Base-by-base conservation (phyloP, 129 eudicot species). In the Arctium minus region DNA sequence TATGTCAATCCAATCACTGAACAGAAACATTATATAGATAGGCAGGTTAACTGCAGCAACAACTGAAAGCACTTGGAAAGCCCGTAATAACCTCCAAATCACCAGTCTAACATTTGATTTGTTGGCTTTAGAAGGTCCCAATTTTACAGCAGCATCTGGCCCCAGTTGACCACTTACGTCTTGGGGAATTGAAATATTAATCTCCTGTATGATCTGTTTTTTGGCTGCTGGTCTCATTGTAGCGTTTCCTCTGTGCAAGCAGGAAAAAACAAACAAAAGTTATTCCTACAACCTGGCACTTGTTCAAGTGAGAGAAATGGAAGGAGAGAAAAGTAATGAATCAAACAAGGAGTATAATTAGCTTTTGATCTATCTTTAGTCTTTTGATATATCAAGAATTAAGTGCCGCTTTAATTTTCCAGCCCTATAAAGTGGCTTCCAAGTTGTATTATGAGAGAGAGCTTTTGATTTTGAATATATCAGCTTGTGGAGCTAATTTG, bases 1-100 rank as follows among this genome's bases (percentile, higher is more conserved):
- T 88, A 91, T 89, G 72, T 91, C 99, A 37, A 90, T 87, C 99
- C 99, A 93, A 75, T 91, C 99, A 82, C 89, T 92, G 88, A 96
- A 96, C 38, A 93, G 75, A 85, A 96, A 75, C 87, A 93, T 86
- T 90, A 96, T 91, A 65, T 96, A 96, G 68, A 96, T 82, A 65
- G 99, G 99, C 75, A 93, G 76, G 75, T 96, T 96, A 72, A 96
- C 82, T 29, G 92, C 91, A 78, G 99, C 99, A 71, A 96, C 89
- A 35, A 88, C 90, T 12, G 87, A 81, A 46, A 92, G 29, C 81
- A 88, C 92, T 70, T 89, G 79, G 22, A 93, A 69, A 4, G 81
- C 85, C 46, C 94, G 65, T 39, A 96, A 1, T 35, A 90, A 50
- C 84, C 97, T 89, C 86, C 88, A 77, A 46, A 91, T 62, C 74